Evolutionary conservation across 2,329 filamentous ascomycete species (phyloP), one percentile per base, ranked within the genome.

Genomic region (Diaporthe batatas): DNA sequence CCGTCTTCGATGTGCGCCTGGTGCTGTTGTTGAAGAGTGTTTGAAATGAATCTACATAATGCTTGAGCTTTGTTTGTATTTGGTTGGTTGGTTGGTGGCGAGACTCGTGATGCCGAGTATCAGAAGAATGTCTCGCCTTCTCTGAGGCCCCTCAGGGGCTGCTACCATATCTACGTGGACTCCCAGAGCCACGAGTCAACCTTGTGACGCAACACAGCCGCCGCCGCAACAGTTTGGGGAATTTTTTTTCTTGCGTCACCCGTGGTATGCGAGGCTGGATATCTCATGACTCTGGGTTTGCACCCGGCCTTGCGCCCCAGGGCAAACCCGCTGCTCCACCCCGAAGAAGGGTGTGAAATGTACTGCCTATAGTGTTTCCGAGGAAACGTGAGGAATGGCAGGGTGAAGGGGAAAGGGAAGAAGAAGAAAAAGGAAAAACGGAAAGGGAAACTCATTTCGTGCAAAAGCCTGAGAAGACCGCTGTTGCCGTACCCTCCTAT

Each of bases 21-120:
- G 25, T 14, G 21, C 32, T 29, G 55, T 59, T 42, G 62, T 67
- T 65, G 29, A 36, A 39, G 53, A 39, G 29, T 23, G 32, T 53
- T 51, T 67, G 62, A 25, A 53, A 67, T 53, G 32, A 51, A 67
- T 53, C 62, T 67, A 67, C 21, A 39, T 67, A 53, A 67, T 39
- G n/a, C 12, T 39, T 67, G 47, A 39, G n/a, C 51, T 62, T 47
- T 47, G 44, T 62, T 62, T 32, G 39, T 47, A 18, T 62, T 62
- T 29, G 36, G 36, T 36, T 65, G 36, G 39, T 6, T 10, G 59
- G 21, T 21, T 53, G 47, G 32, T 67, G 32, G n/a, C 47, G 29
- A 67, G 32, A 49, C 47, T 67, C 62, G 62, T 53, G 32, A 53
- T 67, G 23, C 32, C n/a, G 47, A 67, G 36, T 39, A 25, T n/a